Conservation (phyloP, 2,329 filamentous ascomycete genomes). For the Neonectria magnoliae region DNA sequence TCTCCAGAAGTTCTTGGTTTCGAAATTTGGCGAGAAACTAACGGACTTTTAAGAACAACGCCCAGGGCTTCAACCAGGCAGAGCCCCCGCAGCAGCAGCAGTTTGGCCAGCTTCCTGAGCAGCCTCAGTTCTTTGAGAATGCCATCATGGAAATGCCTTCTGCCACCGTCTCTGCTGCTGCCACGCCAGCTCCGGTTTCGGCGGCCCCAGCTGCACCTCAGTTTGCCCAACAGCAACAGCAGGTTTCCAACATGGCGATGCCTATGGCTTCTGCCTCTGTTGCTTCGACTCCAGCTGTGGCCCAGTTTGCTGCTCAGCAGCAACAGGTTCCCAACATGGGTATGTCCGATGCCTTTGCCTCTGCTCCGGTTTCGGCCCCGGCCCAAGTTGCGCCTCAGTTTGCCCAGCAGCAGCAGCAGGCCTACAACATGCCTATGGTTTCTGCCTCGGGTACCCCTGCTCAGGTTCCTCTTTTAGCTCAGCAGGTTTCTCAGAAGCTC, state of each 20-base stretch:
- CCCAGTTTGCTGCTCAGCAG: too few species aligned
- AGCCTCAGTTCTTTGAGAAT: not conserved
- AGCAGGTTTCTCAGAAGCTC: not conserved
- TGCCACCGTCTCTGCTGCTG: too few species aligned
- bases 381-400: not conserved
- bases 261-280: too few species aligned
- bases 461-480: not conserved
- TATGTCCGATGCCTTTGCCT: not conserved
- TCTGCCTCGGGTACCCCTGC: not conserved
- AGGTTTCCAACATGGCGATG: too few species aligned
- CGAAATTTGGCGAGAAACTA: not conserved
- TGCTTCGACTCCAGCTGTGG: too few species aligned
- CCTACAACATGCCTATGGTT: not conserved
- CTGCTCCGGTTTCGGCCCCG: not conserved
- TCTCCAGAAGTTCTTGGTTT: not conserved
- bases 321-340: not conserved
- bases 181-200: too few species aligned
- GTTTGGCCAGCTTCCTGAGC: not conserved
- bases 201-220: too few species aligned
- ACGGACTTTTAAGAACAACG: not conserved
- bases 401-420: slow-evolving; percentile 2
- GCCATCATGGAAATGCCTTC: not conserved
- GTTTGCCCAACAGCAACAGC: too few species aligned
- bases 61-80: not conserved
- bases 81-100: not conserved